Percentiles rank a stretch among this genome's conserved stretches.
Conservation (phyloP, 805 yeast species). For the Saccharomycopsis amapae region DNA sequence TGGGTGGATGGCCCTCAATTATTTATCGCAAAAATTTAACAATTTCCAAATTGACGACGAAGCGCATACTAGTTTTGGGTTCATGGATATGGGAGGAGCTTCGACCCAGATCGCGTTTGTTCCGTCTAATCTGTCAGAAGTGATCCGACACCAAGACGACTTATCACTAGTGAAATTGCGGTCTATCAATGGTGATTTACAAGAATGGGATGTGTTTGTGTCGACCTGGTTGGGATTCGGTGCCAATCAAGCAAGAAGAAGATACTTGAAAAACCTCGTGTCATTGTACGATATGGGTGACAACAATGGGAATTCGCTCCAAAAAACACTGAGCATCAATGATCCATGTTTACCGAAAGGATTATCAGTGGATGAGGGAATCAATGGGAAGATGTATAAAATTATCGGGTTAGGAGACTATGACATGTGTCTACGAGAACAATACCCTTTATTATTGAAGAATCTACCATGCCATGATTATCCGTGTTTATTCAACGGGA, state of each 20-base stretch:
- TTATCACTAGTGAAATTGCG: conserved; percentile 59
- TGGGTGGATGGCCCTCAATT: conserved; percentile 93
- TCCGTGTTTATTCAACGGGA: conserved; percentile 92
- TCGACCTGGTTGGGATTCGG: conserved; percentile 98
- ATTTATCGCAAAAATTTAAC: conserved; percentile 61
- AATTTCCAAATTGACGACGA: conserved; percentile 33
- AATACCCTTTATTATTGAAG: conserved; percentile 71
- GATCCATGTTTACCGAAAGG: conserved; percentile 84
- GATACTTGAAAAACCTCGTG: conserved; percentile 58
- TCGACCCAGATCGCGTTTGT: conserved; percentile 94
- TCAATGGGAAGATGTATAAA: conserved; percentile 34
- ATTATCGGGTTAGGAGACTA: conserved; percentile 75
- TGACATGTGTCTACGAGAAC: conserved; percentile 59
- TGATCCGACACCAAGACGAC: conserved; percentile 63
- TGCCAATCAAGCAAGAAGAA: conserved; percentile 82
- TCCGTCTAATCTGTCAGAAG: conserved; percentile 57
- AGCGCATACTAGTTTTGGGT: conserved; percentile 65
- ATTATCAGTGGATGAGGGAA: conserved; percentile 40
- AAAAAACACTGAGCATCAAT: conserved; percentile 27
- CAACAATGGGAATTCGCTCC: not conserved
- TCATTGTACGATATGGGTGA: conserved; percentile 36
- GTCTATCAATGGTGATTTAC: conserved; percentile 61
- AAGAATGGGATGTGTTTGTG: conserved; percentile 81
- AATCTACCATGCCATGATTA: conserved; percentile 76
- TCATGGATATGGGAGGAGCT: conserved; percentile 99